Base-by-base conservation (phyloP, 108 stramenopile species). In the Skeletonema grethae region DNA sequence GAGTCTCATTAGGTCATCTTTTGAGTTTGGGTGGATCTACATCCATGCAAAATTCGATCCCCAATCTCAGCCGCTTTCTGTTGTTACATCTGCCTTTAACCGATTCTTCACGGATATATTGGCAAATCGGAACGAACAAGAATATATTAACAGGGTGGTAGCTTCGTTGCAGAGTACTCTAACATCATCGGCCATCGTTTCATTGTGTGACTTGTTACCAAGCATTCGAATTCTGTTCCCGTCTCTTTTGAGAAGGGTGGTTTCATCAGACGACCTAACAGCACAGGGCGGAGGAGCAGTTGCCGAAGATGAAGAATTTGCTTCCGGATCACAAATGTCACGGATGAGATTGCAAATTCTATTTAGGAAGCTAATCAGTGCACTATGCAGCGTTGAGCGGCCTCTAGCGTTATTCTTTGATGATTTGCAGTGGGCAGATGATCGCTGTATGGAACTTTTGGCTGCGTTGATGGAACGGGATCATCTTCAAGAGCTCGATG, bases 351-450 rank as follows among this genome's bases (percentile, higher is more conserved):
- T 67, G 65, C 64, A 67, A 22, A 18, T 57, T 35, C 9, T 63
- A 0, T 32, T 72, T 18, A 34, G 48, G 10, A 38, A 18, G 22
- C 35, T 72, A 10, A 28, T 57, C 36, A 55, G 35, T 7, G 72
- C 65, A 4, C 32, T 72, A 28, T 65, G 65, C 10, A 67, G 29
- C 55, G 22, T 50, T 16, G 72, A 35, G 9, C 50, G 20, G 16
- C 72, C 72, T 30, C 34, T 72, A 13, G 18, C 64, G 3, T 57
- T 74, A 1, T 68, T 74, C 16, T 30, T 74, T 5, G 73, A 74
- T 30, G 73, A 74, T 68, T 45, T 74, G 57, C 73, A 74, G 16
- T 74, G 73, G 73, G 61, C 73, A 0, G 67, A 60, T 25, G 24
- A n/a, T 43, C 16, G 67, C 20, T 7, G 46, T 48, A 25, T 38